Conservation (phyloP, 148 eudicot genomes). For the Tetragonia tetragonoides region DNA sequence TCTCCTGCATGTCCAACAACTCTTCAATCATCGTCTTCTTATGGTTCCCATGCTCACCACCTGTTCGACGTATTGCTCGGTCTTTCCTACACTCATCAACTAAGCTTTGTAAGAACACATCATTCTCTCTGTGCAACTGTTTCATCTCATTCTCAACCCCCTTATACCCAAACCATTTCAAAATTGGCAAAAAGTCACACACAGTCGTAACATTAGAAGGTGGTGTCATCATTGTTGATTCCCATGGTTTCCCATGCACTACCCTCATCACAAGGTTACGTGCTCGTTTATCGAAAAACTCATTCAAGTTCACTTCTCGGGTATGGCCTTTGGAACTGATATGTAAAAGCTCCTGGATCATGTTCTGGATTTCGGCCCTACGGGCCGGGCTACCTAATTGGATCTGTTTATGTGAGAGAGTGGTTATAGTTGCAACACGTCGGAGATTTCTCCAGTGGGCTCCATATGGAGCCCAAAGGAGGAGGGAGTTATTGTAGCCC, state of each 20-base stretch:
- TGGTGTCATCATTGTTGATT: neutral
- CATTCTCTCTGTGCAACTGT: constrained; percentile 25
- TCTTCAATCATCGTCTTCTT: constrained; percentile 35
- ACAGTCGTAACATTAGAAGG: constrained; percentile 11
- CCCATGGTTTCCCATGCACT: constrained; percentile 29
- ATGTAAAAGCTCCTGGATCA: constrained; percentile 1
- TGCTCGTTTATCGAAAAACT: constrained; percentile 3
- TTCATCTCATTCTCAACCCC: constrained; percentile 31
- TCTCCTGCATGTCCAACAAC: constrained; percentile 33
- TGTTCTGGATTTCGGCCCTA: neutral
- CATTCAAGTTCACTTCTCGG: constrained; percentile 22
- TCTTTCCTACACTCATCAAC: constrained; percentile 31
- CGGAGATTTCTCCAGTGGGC: constrained; percentile 51
- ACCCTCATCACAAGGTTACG: constrained; percentile 27
- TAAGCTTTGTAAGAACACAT: constrained; percentile 31
- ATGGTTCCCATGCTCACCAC: neutral
- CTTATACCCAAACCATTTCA: constrained; percentile 41
- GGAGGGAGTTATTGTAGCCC: constrained; percentile 35
- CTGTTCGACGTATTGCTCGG: constrained; percentile 15
- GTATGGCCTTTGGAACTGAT: neutral
- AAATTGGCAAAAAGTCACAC: constrained; percentile 38
- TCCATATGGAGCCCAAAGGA: constrained; percentile 43
- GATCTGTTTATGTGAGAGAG: constrained; percentile 21
- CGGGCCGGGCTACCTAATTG: constrained; percentile 1
- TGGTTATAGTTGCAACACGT: constrained; percentile 22